These are phyloP conservation scores for Neonectria faginata DNA, from an alignment of 2,329 filamentous ascomycete species.

Conservation along the genomic window DNA sequence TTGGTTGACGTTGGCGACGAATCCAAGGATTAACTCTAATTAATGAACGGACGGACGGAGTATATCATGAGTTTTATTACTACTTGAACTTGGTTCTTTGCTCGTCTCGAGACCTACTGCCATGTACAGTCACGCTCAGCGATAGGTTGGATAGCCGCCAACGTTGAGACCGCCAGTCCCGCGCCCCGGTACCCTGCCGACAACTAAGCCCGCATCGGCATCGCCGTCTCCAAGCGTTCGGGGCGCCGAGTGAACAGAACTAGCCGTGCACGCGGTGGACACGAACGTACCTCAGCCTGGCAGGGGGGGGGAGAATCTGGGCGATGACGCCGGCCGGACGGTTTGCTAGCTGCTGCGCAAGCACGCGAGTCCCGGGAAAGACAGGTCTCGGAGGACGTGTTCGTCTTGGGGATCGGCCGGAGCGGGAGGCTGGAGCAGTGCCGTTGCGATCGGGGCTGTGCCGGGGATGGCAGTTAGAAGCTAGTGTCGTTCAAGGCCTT, in stretches of 20 bases:
- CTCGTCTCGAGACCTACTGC: no score
- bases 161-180: conserved; percentile 10
- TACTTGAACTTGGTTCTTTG: no score
- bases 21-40: neutral
- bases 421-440: conserved; percentile 16
- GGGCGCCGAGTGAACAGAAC: conserved; percentile 20
- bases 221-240: conserved; percentile 40
- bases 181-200: conserved; percentile 17
- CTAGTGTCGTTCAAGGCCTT: conserved; percentile 10
- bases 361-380: neutral
- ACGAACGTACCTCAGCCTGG: conserved; percentile 38
- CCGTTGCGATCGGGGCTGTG: conserved; percentile 10
- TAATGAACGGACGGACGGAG: neutral
- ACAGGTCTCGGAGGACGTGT: conserved; percentile 20
- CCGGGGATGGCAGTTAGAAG: conserved; percentile 9
- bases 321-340: neutral
- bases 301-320: conserved; percentile 31
- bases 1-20: neutral
- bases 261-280: conserved; percentile 4
- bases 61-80: neutral
- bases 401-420: conserved; percentile 15
- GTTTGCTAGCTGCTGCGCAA: conserved; percentile 1
- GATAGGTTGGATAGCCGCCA: neutral
- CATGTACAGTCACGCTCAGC: neutral
- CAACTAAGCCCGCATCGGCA: conserved; percentile 37